Conservation (phyloP, 306 rosid species). For the Cicer chorassanicum region DNA sequence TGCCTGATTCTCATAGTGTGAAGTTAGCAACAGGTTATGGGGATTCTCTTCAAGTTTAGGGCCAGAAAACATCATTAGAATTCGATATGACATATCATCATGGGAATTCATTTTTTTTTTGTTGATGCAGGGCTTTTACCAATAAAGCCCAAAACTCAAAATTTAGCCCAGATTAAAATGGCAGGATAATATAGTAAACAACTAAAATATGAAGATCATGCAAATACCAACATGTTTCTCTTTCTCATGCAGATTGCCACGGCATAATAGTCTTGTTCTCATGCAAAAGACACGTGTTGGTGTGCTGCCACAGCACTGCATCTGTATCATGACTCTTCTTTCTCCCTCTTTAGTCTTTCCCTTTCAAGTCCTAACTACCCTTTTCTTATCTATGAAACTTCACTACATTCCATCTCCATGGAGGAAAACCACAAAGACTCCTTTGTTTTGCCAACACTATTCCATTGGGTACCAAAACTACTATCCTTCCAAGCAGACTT, state of each 20-base stretch:
- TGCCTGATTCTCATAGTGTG: slow-evolving; percentile 7
- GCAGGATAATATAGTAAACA: background rate
- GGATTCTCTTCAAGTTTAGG: no score
- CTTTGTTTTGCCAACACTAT: slow-evolving; percentile 46
- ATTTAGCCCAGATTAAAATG: background rate
- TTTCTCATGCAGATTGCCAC: slow-evolving; percentile 47
- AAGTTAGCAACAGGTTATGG: no score
- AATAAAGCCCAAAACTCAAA: slow-evolving; percentile 6
- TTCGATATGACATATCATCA: no score
- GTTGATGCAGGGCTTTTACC: background rate
- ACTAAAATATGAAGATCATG: background rate
- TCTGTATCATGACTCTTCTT: background rate
- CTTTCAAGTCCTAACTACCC: slow-evolving; percentile 8
- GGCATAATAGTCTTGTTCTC: slow-evolving; percentile 39
- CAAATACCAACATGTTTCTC: slow-evolving; percentile 20
- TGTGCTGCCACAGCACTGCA: slow-evolving; percentile 41
- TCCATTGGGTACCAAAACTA: slow-evolving; percentile 53
- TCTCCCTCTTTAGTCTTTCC: slow-evolving; percentile 5
- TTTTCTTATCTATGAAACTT: slow-evolving; percentile 31
- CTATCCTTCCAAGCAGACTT: slow-evolving; percentile 55
- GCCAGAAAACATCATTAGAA: no score
- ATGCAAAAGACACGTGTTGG: slow-evolving; percentile 61
- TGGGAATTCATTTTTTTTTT: no score
- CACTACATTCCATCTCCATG: slow-evolving; percentile 30
- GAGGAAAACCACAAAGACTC: slow-evolving; percentile 39